Evolutionary conservation across 176 grass and related monocot species (phyloP).

Genomic region (Juncus inflexus): DNA sequence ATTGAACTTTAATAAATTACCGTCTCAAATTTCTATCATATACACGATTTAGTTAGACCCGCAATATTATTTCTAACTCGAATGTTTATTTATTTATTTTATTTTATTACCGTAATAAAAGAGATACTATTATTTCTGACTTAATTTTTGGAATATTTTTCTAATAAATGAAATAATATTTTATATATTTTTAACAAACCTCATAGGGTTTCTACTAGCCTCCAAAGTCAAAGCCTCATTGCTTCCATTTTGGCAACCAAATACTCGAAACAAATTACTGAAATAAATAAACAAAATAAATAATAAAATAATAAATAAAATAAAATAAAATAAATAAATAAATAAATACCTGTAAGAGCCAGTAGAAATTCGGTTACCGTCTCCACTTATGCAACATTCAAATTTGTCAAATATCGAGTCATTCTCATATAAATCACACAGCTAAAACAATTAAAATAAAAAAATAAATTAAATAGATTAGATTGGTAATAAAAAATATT

Average conservation of each 20-base stretch:
- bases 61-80: too few relatives aligned
- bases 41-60: too few relatives aligned
- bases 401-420: constrained; percentile 95
- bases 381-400: constrained; percentile 72
- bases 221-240: constrained; percentile 62
- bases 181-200: constrained; percentile 30
- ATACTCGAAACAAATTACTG: constrained; percentile 87
- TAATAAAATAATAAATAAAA: neutral
- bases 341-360: constrained; percentile 72
- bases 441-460: constrained; percentile 39
- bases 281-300: constrained; percentile 16
- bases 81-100: too few relatives aligned
- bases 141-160: too few relatives aligned
- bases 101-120: too few relatives aligned
- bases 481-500: neutral
- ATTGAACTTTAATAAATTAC: too few relatives aligned
- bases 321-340: constrained; percentile 4
- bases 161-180: too few relatives aligned
- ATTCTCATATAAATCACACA: constrained; percentile 86
- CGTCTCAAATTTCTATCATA: too few relatives aligned
- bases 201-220: constrained; percentile 80
- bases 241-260: constrained; percentile 54
- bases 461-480: constrained; percentile 4
- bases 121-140: too few relatives aligned
- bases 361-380: constrained; percentile 63